A percentile compares a stretch with the other conserved stretches of the same genome.
These are phyloP conservation scores for Fusarium ramigenum DNA, from an alignment of 2,329 filamentous ascomycete genomes.

Conservation along the genomic window DNA sequence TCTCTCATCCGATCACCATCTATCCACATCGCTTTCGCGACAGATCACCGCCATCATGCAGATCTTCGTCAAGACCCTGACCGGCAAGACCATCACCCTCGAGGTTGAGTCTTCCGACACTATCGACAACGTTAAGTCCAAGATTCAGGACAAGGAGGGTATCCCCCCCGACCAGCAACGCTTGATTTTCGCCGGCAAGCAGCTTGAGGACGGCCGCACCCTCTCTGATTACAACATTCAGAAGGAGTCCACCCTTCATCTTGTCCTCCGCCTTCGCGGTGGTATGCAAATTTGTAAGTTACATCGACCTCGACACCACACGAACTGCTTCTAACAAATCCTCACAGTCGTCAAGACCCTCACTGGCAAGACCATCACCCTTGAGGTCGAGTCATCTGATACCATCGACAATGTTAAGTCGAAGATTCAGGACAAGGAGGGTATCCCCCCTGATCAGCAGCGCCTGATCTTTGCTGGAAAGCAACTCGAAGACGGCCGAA, in stretches of 20 bases:
- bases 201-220: slow-evolving; percentile 85
- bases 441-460: slow-evolving; percentile 94
- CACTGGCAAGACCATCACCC: slow-evolving; percentile 93
- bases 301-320: no score
- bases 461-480: slow-evolving; percentile 95
- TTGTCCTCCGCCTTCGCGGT: slow-evolving; percentile 76
- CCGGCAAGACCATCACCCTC: slow-evolving; percentile 67
- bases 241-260: slow-evolving; percentile 75
- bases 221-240: slow-evolving; percentile 67
- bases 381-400: slow-evolving; percentile 88
- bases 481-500: slow-evolving; percentile 93
- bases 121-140: slow-evolving; percentile 96
- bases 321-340: slow-evolving; percentile 23
- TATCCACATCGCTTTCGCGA: slow-evolving; percentile 36
- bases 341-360: slow-evolving; percentile 77
- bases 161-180: slow-evolving; percentile 97
- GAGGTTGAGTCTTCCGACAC: slow-evolving; percentile 91
- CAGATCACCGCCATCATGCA: slow-evolving; percentile 73
- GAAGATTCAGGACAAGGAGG: slow-evolving; percentile 98
- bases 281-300: slow-evolving; percentile 73
- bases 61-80: slow-evolving; percentile 98
- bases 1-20: slow-evolving; percentile 24
- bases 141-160: slow-evolving; percentile 99
- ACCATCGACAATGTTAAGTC: slow-evolving; percentile 97
- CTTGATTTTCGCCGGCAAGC: slow-evolving; percentile 95